Conservation (phyloP, 2,329 filamentous ascomycete genomes). For the Coleophoma eucalyptorum region DNA sequence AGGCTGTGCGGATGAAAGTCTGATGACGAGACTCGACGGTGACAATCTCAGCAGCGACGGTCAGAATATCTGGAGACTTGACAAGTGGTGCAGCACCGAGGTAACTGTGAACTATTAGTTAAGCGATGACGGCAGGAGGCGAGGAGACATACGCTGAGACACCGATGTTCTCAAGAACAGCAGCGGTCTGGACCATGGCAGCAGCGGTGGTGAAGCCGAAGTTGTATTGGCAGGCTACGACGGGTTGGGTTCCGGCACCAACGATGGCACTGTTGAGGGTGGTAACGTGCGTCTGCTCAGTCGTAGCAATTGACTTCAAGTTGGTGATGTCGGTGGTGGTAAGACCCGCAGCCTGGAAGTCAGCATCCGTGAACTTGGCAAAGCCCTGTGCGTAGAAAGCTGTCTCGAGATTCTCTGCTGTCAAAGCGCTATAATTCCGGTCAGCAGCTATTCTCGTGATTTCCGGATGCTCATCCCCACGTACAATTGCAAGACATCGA, state of each 20-base stretch:
- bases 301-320: constrained; percentile 57
- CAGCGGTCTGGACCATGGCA: constrained; percentile 65
- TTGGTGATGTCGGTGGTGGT: constrained; percentile 50
- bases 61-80: constrained; percentile 54
- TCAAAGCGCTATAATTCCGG: constrained; percentile 51
- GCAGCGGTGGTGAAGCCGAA: constrained; percentile 64
- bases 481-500: constrained; percentile 51
- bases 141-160: constrained; percentile 57
- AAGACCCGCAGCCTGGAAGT: constrained; percentile 63
- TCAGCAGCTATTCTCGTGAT: background rate
- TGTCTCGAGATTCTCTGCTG: constrained; percentile 71
- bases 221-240: constrained; percentile 68
- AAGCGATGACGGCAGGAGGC: background rate
- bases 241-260: constrained; percentile 59
- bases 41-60: constrained; percentile 65
- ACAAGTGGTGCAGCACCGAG: constrained; percentile 68
- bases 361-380: constrained; percentile 56
- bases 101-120: constrained; percentile 30
- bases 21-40: constrained; percentile 73
- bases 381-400: constrained; percentile 71
- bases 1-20: constrained; percentile 63
- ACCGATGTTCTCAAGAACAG: constrained; percentile 69
- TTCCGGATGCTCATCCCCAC: constrained; percentile 15
- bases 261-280: constrained; percentile 58
- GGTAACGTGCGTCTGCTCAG: constrained; percentile 60